Conservation (phyloP, 2,329 filamentous ascomycete species). For the Trichoderma sp. region DNA sequence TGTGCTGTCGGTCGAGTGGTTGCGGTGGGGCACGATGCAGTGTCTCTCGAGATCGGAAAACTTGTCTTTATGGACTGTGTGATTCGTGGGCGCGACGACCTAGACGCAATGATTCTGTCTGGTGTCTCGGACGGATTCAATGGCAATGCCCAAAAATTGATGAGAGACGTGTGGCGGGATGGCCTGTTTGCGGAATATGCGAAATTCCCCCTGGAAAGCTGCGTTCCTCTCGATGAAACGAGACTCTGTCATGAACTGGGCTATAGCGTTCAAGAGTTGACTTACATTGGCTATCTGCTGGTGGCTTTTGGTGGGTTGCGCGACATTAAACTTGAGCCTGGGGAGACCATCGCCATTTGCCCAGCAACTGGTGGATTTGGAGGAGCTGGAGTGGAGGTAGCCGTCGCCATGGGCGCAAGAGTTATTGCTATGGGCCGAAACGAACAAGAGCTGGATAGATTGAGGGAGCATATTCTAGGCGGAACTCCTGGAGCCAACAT, state of each 20-base stretch:
- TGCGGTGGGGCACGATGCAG: constrained; percentile 41
- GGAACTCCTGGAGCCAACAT: constrained; percentile 36
- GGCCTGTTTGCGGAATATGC: constrained; percentile 40
- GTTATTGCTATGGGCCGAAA: constrained; percentile 57
- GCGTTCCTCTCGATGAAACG: constrained; percentile 40
- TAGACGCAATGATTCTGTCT: constrained; percentile 37
- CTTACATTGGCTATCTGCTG: constrained; percentile 41
- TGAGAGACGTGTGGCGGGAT: constrained; percentile 39
- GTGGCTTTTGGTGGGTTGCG: constrained; percentile 52
- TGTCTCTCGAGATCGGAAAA: constrained; percentile 39
- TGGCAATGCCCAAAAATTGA: constrained; percentile 36
- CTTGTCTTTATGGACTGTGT: constrained; percentile 42
- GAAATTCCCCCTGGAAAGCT: constrained; percentile 43
- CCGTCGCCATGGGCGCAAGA: constrained; percentile 54
- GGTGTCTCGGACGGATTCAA: constrained; percentile 38
- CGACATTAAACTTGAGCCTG: constrained; percentile 48
- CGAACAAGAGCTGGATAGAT: constrained; percentile 31
- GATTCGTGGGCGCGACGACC: constrained; percentile 40
- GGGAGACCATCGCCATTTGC: constrained; percentile 53
- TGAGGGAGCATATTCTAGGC: constrained; percentile 39
- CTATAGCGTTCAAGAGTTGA: constrained; percentile 47
- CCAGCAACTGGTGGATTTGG: constrained; percentile 57
- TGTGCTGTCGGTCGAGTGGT: constrained; percentile 43
- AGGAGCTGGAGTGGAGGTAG: constrained; percentile 51
- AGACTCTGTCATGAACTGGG: constrained; percentile 39